Conservation (phyloP, 441 rosid species). For the Erodium moschatum region DNA sequence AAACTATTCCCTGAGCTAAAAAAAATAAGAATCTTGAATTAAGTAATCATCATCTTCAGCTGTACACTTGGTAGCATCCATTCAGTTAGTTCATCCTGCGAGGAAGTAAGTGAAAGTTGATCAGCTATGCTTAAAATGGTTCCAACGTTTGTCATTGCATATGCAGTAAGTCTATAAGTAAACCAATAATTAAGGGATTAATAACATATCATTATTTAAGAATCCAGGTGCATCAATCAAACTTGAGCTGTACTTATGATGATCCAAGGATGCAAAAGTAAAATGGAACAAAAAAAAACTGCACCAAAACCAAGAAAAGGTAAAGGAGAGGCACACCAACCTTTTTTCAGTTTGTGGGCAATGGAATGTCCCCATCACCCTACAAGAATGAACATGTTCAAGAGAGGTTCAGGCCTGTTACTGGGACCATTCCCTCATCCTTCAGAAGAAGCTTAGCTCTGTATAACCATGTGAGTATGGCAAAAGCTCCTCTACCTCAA, state of each 20-base stretch:
- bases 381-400: constrained; percentile 28
- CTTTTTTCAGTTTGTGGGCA: constrained; percentile 26
- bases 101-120: neutral
- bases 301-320: constrained; percentile 20
- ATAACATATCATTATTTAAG: neutral
- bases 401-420: too few species aligned
- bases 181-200: neutral
- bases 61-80: neutral
- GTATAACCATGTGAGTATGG: constrained; percentile 51
- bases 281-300: neutral
- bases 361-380: constrained; percentile 46
- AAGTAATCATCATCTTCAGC: neutral
- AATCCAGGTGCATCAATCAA: neutral
- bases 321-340: constrained; percentile 33
- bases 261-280: neutral
- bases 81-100: neutral
- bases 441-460: constrained; percentile 44
- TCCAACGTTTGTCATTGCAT: neutral
- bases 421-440: constrained; percentile 2
- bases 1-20: neutral
- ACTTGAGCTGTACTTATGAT: neutral
- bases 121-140: neutral
- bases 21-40: neutral
- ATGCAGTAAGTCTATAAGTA: neutral
- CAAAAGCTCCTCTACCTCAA: constrained; percentile 83